Conservation (phyloP, 2,329 filamentous ascomycete species). For the Pestalotiopsis sp. region DNA sequence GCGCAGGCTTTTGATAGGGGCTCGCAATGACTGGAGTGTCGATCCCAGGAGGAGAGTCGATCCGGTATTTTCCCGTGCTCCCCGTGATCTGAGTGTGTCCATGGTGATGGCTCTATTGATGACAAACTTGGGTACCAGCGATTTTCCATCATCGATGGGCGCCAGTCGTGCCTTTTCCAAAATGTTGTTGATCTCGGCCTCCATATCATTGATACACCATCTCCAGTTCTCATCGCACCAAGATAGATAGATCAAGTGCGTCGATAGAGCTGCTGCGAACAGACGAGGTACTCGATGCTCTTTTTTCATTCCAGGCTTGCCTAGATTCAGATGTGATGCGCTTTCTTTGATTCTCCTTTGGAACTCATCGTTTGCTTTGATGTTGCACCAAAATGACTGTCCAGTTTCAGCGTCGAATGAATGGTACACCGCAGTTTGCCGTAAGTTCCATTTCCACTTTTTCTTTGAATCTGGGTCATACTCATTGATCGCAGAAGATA, state of each 20-base stretch:
- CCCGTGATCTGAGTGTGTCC: neutral
- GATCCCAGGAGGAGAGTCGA: too few relatives aligned
- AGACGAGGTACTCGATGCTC: neutral
- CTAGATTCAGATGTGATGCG: neutral
- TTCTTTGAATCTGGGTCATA: neutral
- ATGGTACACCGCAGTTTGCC: neutral
- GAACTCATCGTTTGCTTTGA: neutral
- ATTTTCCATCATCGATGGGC: neutral
- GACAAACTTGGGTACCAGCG: neutral
- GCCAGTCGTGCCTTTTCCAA: neutral
- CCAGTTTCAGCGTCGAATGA: neutral
- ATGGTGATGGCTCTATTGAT: neutral
- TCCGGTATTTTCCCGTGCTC: neutral
- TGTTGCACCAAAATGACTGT: neutral
- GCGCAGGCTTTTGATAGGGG: too few relatives aligned
- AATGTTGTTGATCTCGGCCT: neutral
- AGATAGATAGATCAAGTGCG: neutral
- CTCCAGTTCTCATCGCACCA: slow-evolving; percentile 4
- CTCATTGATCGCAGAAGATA: neutral
- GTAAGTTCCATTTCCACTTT: neutral
- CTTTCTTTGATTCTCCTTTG: neutral
- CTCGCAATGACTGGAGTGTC: too few relatives aligned
- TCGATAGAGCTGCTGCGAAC: neutral
- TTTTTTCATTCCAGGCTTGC: neutral
- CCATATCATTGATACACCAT: neutral